Percentiles rank a stretch among this genome's conserved stretches.
Conservation (phyloP, 768 basidiomycete genomes). For the Hygrophorus russula region DNA sequence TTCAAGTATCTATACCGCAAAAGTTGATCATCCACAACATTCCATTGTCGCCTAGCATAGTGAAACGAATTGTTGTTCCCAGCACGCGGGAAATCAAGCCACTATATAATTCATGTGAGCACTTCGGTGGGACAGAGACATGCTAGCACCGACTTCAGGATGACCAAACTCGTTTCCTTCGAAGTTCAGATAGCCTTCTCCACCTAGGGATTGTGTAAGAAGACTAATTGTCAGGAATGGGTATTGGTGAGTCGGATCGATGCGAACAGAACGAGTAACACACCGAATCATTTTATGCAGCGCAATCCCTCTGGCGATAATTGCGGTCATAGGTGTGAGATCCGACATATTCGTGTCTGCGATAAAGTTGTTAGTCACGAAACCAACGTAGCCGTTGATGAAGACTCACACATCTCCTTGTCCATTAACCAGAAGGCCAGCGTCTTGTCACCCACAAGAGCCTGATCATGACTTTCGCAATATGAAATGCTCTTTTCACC, state of each 20-base stretch:
- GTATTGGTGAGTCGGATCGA: background rate
- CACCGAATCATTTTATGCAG: constrained; percentile 98
- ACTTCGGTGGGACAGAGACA: background rate
- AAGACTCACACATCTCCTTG: constrained; percentile 91
- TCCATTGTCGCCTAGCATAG: constrained; percentile 95
- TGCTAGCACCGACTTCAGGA: constrained; percentile 56
- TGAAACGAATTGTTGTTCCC: constrained; percentile 96
- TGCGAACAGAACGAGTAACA: constrained; percentile 7
- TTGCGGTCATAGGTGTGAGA: constrained; percentile 65
- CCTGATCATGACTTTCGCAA: constrained; percentile 95
- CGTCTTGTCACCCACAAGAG: constrained; percentile 97
- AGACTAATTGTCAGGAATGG: constrained; percentile 37
- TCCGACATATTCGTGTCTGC: constrained; percentile 93
- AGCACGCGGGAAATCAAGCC: constrained; percentile 98
- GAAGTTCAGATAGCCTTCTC: constrained; percentile 97
- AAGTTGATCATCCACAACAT: constrained; percentile 74
- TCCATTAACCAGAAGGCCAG: constrained; percentile 99
- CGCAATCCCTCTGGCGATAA: constrained; percentile 81
- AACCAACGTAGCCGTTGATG: constrained; percentile 3
- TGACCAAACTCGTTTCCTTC: constrained; percentile 99
- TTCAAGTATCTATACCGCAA: constrained; percentile 93
- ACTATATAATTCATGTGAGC: constrained; percentile 31
- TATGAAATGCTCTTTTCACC: constrained; percentile 89
- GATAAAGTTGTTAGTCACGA: background rate
- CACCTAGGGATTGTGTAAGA: constrained; percentile 84